Percentiles rank a stretch among this genome's conserved stretches.
Evolutionary conservation across 768 basidiomycete species (phyloP).

Genomic region (Tremella fuciformis): DNA sequence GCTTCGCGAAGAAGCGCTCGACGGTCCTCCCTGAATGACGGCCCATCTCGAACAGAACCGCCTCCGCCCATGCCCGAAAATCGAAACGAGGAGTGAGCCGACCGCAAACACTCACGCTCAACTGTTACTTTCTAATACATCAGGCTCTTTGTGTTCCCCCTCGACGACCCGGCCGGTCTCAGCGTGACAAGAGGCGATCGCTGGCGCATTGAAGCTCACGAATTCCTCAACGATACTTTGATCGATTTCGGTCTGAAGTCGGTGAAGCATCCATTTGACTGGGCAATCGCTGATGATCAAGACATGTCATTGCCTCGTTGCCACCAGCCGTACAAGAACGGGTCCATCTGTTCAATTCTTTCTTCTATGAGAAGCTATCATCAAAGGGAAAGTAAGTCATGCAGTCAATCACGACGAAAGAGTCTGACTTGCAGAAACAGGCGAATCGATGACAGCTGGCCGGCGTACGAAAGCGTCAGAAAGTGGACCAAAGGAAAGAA

Average conservation of each 20-base stretch:
- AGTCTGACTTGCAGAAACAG: neutral
- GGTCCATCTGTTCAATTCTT: conserved; percentile 89
- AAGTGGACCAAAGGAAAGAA: conserved; percentile 82
- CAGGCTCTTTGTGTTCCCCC: conserved; percentile 40
- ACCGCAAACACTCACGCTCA: neutral
- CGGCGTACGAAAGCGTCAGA: conserved; percentile 69
- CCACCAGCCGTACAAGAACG: conserved; percentile 21
- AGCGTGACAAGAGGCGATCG: conserved; percentile 78
- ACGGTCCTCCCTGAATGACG: no score
- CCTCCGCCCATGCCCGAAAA: conserved; percentile 14
- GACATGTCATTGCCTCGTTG: conserved; percentile 10
- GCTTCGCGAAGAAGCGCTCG: no score
- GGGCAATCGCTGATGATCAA: neutral
- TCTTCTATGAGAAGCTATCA: conserved; percentile 94
- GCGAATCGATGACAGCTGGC: conserved; percentile 25
- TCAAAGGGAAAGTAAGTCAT: conserved; percentile 54
- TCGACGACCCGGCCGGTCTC: conserved; percentile 52
- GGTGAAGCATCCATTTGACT: conserved; percentile 38
- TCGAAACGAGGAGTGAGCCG: conserved; percentile 23
- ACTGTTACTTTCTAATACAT: neutral
- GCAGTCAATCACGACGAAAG: neutral
- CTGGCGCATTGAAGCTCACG: conserved; percentile 67
- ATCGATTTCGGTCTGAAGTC: conserved; percentile 96
- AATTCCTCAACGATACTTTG: conserved; percentile 92
- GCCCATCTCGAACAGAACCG: neutral